Base-by-base conservation (phyloP, 768 basidiomycete species). In the Amanita pseudoporphyria region DNA sequence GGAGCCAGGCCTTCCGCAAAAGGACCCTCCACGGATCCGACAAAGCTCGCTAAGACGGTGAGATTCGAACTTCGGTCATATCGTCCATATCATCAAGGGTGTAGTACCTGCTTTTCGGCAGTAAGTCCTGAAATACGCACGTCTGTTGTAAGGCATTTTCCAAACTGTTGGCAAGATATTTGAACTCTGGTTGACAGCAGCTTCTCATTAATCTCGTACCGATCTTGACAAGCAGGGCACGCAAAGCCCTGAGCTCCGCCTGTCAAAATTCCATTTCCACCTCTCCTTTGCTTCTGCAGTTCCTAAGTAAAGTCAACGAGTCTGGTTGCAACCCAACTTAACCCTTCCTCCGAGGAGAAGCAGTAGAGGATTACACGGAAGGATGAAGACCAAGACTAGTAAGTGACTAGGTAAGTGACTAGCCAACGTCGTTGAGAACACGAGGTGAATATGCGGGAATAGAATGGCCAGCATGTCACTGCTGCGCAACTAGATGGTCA, bases 31-130 rank as follows among this genome's bases (percentile, higher is more conserved):
- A 95, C 95, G 62, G 26, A 90, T 82, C 43, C 79, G 75, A 64
- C 90, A 89, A 2, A 95, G 72, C 60, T 93, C 89, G 57, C 83
- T 83, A 39, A 96, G 66, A 43, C 80, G 73, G 55, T 86, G 83
- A 1, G 91, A 94, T 58, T 96, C 94, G 7, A 81, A 69, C 56
- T 87, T 91, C 0, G 93, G 82, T 53, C n/a, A 97, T 96, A 63
- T 97, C 94, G 5, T 77, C 72, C n/a, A 96, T 72, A 58, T 89
- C 84, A 32, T 73, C 72, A 12, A 91, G 70, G 18, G 94, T 74
- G 16, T 89, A 82, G 58, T 86, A 87, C 58, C 79, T 83, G 59
- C 72, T 78, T 58, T 79, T 81, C 16, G 79, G 68, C 28, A 95
- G 65, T 24, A 90, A 67, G 10, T 71, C 62, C 89, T 94, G 58